These are phyloP conservation scores for Primulina eburnea DNA, from an alignment of 257 asterid species.

Conservation along the genomic window DNA sequence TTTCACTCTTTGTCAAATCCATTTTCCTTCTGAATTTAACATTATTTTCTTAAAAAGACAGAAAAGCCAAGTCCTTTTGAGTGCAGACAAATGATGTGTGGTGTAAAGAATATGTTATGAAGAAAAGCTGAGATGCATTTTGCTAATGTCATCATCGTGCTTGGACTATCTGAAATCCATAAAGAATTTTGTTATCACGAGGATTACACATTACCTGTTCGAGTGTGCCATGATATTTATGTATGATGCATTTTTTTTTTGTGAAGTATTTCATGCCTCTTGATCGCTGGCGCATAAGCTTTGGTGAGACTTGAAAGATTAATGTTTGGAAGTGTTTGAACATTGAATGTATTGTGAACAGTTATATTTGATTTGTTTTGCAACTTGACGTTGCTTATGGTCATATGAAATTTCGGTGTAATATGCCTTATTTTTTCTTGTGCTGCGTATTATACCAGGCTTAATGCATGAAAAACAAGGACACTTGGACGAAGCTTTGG, in stretches of 20 bases:
- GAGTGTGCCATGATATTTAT: neutral
- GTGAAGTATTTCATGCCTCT: neutral
- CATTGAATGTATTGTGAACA: neutral
- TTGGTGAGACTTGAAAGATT: neutral
- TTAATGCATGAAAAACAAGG: slow-evolving; percentile 74
- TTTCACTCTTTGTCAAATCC: neutral
- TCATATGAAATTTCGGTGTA: neutral
- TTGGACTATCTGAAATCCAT: neutral
- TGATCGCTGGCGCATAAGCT: neutral
- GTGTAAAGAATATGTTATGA: neutral
- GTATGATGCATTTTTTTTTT: neutral
- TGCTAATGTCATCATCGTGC: neutral
- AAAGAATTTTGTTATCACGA: neutral
- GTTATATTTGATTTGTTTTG: neutral
- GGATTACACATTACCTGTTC: neutral
- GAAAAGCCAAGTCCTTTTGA: neutral
- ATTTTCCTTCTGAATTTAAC: neutral
- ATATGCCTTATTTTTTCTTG: slow-evolving; percentile 4
- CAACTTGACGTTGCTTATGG: neutral
- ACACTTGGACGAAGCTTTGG: slow-evolving; percentile 48
- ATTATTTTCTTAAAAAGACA: neutral
- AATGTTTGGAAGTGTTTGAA: neutral
- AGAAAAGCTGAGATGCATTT: neutral
- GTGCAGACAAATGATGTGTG: neutral
- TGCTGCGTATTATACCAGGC: slow-evolving; percentile 41